These are phyloP conservation scores for Entomortierella lignicola DNA, from an alignment of 192 early-diverging fungal genomes.

Conservation along the genomic window DNA sequence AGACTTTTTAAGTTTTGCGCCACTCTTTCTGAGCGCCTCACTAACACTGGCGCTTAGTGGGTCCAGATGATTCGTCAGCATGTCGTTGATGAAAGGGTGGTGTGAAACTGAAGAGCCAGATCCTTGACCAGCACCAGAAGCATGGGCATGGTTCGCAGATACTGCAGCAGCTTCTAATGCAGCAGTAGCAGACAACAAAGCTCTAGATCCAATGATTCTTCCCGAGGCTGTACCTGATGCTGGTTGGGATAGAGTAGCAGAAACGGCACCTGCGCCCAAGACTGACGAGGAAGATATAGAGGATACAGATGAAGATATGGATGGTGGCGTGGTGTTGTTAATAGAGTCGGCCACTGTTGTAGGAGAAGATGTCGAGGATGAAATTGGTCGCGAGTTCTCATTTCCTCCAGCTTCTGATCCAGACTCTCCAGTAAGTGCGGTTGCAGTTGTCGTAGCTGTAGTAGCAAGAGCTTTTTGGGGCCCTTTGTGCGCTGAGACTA, in stretches of 20 bases:
- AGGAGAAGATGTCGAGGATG: slow-evolving; percentile 4
- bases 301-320: slow-evolving; percentile 6
- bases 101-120: slow-evolving; percentile 1
- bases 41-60: slow-evolving; percentile 35
- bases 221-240: slow-evolving; percentile 18
- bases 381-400: not conserved
- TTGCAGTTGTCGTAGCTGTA: slow-evolving; percentile 27
- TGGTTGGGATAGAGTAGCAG: slow-evolving; percentile 30
- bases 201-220: slow-evolving; percentile 14
- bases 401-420: not conserved
- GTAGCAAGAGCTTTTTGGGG: slow-evolving; percentile 46
- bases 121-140: not conserved
- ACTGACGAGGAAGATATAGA: slow-evolving; percentile 26
- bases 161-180: slow-evolving; percentile 36
- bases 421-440: not conserved
- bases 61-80: slow-evolving; percentile 32
- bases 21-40: slow-evolving; percentile 39
- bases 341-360: slow-evolving; percentile 12
- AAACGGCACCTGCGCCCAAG: not conserved
- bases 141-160: not conserved
- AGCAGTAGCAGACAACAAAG: slow-evolving; percentile 35
- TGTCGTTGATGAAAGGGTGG: slow-evolving; percentile 32
- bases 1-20: slow-evolving; percentile 39
- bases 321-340: not conserved
- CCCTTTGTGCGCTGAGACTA: slow-evolving; percentile 18